phyloP scores from a whole-genome alignment of 192 early-diverging fungal genomes.

The Coemansia sp. region DNA sequence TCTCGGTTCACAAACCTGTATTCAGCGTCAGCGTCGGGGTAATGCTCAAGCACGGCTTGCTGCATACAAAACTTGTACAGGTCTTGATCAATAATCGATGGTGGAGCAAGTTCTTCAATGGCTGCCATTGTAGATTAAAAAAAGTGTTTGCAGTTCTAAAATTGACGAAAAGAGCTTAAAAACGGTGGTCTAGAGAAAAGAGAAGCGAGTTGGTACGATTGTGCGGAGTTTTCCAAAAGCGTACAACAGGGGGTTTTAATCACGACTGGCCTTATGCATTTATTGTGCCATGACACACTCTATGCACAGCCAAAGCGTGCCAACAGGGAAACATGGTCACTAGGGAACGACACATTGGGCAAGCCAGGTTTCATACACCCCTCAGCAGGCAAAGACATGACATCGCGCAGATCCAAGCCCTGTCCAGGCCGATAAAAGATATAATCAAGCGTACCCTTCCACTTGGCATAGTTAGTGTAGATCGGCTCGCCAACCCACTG shows the following conservation, averaged over 20 bases:
- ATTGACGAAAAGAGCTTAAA: neutral
- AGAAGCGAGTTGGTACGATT: neutral
- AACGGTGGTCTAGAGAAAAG: neutral
- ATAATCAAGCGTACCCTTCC: conserved; percentile 58
- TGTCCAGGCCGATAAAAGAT: conserved; percentile 34
- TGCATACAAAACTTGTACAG: conserved; percentile 87
- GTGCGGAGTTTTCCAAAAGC: neutral
- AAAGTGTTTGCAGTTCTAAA: neutral
- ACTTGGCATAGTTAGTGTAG: conserved; percentile 51
- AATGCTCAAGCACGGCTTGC: conserved; percentile 72
- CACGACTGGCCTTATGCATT: neutral
- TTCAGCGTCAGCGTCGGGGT: conserved; percentile 59
- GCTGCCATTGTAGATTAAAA: neutral
- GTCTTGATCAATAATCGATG: conserved; percentile 79
- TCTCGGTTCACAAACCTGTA: conserved; percentile 73
- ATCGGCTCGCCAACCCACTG: conserved; percentile 56
- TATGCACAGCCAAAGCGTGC: conserved; percentile 26
- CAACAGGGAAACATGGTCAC: conserved; percentile 51
- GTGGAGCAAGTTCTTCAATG: conserved; percentile 24
- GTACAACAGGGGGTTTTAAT: neutral
- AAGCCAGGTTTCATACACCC: conserved; percentile 44
- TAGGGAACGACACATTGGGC: conserved; percentile 48
- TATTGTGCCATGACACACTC: neutral
- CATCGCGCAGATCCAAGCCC: conserved; percentile 18
- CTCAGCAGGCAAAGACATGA: conserved; percentile 43